Percentiles rank a stretch among this genome's conserved stretches.
These are phyloP conservation scores for Pichia phayaonensis DNA, from an alignment of 805 yeast species.

Conservation along the genomic window DNA sequence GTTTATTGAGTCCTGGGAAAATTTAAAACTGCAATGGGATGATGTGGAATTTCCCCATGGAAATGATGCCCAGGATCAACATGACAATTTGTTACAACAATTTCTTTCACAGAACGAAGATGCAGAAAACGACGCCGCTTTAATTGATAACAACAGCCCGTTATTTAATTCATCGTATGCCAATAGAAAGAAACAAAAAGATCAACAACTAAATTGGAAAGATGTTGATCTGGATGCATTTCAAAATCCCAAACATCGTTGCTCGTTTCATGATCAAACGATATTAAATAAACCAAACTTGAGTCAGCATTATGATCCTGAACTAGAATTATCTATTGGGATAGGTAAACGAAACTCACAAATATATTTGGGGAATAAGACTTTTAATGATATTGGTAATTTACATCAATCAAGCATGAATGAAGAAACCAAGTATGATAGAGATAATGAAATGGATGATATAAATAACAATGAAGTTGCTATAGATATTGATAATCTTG, in stretches of 20 bases:
- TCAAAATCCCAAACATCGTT: constrained; percentile 2
- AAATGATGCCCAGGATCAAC: constrained; percentile 12
- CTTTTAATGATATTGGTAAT: not conserved
- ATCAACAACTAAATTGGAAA: constrained; percentile 25
- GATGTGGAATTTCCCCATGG: constrained; percentile 24
- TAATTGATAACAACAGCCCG: constrained; percentile 20
- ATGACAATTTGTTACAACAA: constrained; percentile 22
- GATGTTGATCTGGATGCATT: constrained; percentile 12
- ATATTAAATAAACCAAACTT: constrained; percentile 20
- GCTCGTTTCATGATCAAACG: constrained; percentile 19
- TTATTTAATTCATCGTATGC: constrained; percentile 24
- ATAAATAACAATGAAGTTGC: not conserved
- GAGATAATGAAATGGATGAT: not conserved
- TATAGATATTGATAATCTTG: not conserved
- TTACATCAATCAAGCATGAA: constrained; percentile 1
- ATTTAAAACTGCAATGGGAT: constrained; percentile 25
- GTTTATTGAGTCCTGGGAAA: constrained; percentile 27
- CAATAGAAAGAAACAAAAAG: constrained; percentile 21
- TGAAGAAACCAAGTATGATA: constrained; percentile 1
- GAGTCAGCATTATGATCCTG: not conserved
- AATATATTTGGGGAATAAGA: not conserved
- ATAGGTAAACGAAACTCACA: not conserved
- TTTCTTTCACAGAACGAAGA: constrained; percentile 24
- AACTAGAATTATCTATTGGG: not conserved
- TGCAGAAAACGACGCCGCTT: constrained; percentile 19